Evolutionary conservation across 2,329 filamentous ascomycete genomes (phyloP).

Genomic region (Amphichorda felina): DNA sequence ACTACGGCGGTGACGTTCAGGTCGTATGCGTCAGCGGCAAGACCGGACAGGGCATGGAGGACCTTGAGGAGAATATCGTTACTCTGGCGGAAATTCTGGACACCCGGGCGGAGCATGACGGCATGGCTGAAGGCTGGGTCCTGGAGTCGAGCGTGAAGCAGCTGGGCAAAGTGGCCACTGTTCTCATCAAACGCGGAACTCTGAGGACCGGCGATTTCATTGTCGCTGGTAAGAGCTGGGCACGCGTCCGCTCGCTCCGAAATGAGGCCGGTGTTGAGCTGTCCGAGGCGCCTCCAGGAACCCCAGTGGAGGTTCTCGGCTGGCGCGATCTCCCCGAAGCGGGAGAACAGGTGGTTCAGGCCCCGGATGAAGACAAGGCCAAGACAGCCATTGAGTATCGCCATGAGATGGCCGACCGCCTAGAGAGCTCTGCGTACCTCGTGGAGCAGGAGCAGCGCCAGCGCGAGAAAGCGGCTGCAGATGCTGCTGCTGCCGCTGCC

Average conservation of each 20-base stretch:
- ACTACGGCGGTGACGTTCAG: slow-evolving; percentile 89
- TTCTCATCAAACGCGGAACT: slow-evolving; percentile 81
- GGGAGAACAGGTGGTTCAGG: slow-evolving; percentile 80
- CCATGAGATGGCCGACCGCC: slow-evolving; percentile 56
- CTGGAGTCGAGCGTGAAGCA: slow-evolving; percentile 84
- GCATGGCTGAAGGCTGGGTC: slow-evolving; percentile 83
- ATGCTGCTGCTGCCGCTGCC: slow-evolving; percentile 20
- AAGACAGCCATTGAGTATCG: slow-evolving; percentile 70
- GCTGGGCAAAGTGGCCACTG: slow-evolving; percentile 73
- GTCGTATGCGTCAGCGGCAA: slow-evolving; percentile 86
- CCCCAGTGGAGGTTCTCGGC: slow-evolving; percentile 85
- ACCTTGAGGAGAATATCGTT: slow-evolving; percentile 82
- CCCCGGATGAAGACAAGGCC: slow-evolving; percentile 64
- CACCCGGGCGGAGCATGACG: slow-evolving; percentile 66
- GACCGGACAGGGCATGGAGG: slow-evolving; percentile 82
- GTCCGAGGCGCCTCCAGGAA: slow-evolving; percentile 68
- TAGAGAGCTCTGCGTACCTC: slow-evolving; percentile 68
- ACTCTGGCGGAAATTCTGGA: slow-evolving; percentile 84
- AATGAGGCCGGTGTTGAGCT: slow-evolving; percentile 75
- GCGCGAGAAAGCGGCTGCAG: slow-evolving; percentile 37
- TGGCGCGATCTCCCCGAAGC: slow-evolving; percentile 77
- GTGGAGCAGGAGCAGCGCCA: slow-evolving; percentile 57
- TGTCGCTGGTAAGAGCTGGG: slow-evolving; percentile 81
- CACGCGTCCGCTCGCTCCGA: slow-evolving; percentile 68
- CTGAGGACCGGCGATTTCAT: slow-evolving; percentile 70